phyloP scores from a whole-genome alignment of 352 stramenopile genomes.

The Globisporangium orthogonon region DNA sequence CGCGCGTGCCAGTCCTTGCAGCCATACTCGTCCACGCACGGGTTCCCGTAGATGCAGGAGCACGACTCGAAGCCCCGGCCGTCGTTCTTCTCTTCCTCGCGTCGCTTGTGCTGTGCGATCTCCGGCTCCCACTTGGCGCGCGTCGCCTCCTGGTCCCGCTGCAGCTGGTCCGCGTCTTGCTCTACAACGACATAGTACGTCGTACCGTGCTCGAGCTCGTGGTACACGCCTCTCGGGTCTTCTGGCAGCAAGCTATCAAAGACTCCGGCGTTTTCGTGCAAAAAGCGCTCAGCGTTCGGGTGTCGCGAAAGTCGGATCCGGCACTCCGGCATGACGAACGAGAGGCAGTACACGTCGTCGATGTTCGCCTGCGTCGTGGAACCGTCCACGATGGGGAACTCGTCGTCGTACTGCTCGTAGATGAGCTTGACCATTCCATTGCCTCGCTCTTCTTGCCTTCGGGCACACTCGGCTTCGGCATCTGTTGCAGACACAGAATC shows the following conservation, averaged over 20 bases:
- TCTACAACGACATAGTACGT: conserved; percentile 85
- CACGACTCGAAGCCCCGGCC: conserved; percentile 76
- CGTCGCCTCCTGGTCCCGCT: conserved; percentile 52
- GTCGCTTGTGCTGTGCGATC: conserved; percentile 25
- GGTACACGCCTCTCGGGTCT: conserved; percentile 65
- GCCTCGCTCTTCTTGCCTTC: conserved; percentile 30
- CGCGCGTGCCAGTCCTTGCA: conserved; percentile 86
- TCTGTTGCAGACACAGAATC: background rate
- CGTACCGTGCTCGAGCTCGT: conserved; percentile 49
- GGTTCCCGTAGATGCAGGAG: conserved; percentile 88
- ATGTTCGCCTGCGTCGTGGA: conserved; percentile 68
- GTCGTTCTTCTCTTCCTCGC: conserved; percentile 35
- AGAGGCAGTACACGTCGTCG: conserved; percentile 85
- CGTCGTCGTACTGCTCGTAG: conserved; percentile 87
- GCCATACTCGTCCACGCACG: conserved; percentile 87
- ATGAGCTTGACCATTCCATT: conserved; percentile 71
- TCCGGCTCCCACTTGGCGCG: conserved; percentile 41
- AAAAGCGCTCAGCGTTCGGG: conserved; percentile 43
- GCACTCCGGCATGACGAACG: conserved; percentile 87
- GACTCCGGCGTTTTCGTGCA: conserved; percentile 34
- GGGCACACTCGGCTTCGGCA: conserved; percentile 23
- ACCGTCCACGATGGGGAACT: conserved; percentile 72
- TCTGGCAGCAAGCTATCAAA: conserved; percentile 61
- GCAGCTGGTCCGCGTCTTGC: conserved; percentile 65
- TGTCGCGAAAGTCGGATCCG: conserved; percentile 60